These are phyloP conservation scores for Nepenthes gracilis DNA, from an alignment of 148 eudicot species.

Conservation along the genomic window DNA sequence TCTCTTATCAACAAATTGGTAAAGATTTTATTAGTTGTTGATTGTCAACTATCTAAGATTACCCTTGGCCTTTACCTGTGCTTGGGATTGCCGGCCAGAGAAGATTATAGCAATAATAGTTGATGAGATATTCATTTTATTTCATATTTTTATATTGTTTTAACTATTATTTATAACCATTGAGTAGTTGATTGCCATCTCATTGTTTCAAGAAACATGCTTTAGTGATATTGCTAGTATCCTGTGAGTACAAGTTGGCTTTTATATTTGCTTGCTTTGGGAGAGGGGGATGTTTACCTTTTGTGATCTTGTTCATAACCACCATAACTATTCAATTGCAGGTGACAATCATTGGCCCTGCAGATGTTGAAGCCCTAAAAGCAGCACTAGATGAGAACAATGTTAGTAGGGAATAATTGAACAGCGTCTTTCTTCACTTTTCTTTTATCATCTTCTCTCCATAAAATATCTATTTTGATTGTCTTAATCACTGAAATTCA, in stretches of 20 bases:
- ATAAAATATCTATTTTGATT: no score
- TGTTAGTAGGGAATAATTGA: slow-evolving; percentile 21
- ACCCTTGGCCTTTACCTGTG: background rate
- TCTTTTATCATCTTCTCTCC: no score
- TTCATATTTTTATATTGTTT: background rate
- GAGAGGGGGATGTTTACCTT: background rate
- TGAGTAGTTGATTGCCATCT: background rate
- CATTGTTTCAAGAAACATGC: no score
- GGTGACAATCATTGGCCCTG: slow-evolving; percentile 90
- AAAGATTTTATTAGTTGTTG: no score
- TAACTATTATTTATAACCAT: no score
- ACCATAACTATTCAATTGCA: slow-evolving; percentile 8
- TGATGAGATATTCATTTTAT: no score
- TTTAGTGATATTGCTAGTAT: no score
- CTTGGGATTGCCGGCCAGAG: background rate
- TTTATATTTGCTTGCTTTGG: no score
- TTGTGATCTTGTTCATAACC: background rate
- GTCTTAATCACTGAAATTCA: no score
- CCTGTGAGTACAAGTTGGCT: no score
- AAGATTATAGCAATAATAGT: background rate
- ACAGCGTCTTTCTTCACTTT: no score
- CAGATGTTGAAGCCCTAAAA: slow-evolving; percentile 62
- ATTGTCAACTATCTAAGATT: background rate
- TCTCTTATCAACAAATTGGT: no score
- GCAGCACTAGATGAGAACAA: slow-evolving; percentile 54